These are phyloP conservation scores for Fusarium keratoplasticum DNA, from an alignment of 2,329 filamentous ascomycete species.

Conservation along the genomic window DNA sequence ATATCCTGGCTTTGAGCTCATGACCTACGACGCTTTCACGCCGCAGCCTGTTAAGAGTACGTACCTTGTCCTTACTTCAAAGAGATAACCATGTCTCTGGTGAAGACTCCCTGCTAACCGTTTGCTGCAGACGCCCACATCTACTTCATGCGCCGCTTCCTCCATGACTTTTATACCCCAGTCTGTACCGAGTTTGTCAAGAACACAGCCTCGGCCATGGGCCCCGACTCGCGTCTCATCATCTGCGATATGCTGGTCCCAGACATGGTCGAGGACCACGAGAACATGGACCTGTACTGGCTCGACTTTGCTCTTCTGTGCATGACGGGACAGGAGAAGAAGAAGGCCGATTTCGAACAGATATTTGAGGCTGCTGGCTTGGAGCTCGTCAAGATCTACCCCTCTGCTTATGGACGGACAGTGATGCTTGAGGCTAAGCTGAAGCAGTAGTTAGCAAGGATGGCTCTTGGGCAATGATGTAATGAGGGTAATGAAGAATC, in stretches of 20 bases:
- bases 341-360: conserved; percentile 43
- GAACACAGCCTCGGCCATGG: conserved; percentile 47
- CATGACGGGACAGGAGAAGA: conserved; percentile 50
- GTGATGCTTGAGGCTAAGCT: conserved; percentile 48
- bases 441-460: conserved; percentile 10
- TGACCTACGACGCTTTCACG: conserved; percentile 38
- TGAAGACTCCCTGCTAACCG: neutral
- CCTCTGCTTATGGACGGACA: conserved; percentile 45
- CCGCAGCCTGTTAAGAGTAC: conserved; percentile 39
- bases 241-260: conserved; percentile 52
- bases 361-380: conserved; percentile 48
- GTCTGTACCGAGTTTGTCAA: conserved; percentile 47
- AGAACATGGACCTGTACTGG: conserved; percentile 47
- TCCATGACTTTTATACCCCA: conserved; percentile 48
- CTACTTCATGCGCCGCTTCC: conserved; percentile 49
- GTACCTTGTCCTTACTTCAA: neutral
- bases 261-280: conserved; percentile 43
- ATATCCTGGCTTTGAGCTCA: conserved; percentile 43
- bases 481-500: neutral
- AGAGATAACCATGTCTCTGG: no score
- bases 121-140: conserved; percentile 44
- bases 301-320: conserved; percentile 46
- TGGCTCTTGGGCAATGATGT: neutral
- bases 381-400: conserved; percentile 49
- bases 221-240: conserved; percentile 48